Percentiles rank a stretch among this genome's conserved stretches.
These are phyloP conservation scores for Bacidia gigantensis DNA, from an alignment of 495 filamentous ascomycete genomes.

Conservation along the genomic window DNA sequence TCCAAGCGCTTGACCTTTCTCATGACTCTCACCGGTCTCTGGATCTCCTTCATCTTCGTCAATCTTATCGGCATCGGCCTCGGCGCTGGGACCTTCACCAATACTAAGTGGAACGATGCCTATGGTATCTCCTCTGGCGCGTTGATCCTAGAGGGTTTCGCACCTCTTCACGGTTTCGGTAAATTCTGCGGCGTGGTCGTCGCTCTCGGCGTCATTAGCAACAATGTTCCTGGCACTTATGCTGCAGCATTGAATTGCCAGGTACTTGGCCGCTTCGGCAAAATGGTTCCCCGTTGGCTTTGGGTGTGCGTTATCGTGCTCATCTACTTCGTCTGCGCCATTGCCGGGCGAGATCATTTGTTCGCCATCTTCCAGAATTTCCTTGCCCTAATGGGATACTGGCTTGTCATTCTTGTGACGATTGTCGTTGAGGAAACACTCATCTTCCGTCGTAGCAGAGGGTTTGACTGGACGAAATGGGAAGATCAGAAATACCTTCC, in stretches of 20 bases:
- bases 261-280: slow-evolving; percentile 33
- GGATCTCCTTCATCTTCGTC: slow-evolving; percentile 39
- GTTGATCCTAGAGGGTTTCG: slow-evolving; percentile 51
- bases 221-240: slow-evolving; percentile 57
- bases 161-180: slow-evolving; percentile 49
- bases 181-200: slow-evolving; percentile 57
- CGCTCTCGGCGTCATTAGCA: slow-evolving; percentile 53
- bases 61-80: slow-evolving; percentile 62
- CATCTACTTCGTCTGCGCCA: slow-evolving; percentile 41
- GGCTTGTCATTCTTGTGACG: slow-evolving; percentile 38
- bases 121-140: slow-evolving; percentile 48
- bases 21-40: slow-evolving; percentile 37
- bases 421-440: slow-evolving; percentile 40
- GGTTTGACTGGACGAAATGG: slow-evolving; percentile 47
- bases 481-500: slow-evolving; percentile 37
- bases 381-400: slow-evolving; percentile 47
- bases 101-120: slow-evolving; percentile 37
- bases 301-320: slow-evolving; percentile 37
- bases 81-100: slow-evolving; percentile 41
- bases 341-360: slow-evolving; percentile 37
- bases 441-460: slow-evolving; percentile 32
- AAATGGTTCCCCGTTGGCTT: slow-evolving; percentile 34
- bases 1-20: slow-evolving; percentile 31
- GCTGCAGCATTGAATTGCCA: slow-evolving; percentile 48
- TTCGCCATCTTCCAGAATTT: slow-evolving; percentile 45